Evolutionary conservation across 805 yeast genomes (phyloP).

Genomic region (Kodamaea lidongshanica): DNA sequence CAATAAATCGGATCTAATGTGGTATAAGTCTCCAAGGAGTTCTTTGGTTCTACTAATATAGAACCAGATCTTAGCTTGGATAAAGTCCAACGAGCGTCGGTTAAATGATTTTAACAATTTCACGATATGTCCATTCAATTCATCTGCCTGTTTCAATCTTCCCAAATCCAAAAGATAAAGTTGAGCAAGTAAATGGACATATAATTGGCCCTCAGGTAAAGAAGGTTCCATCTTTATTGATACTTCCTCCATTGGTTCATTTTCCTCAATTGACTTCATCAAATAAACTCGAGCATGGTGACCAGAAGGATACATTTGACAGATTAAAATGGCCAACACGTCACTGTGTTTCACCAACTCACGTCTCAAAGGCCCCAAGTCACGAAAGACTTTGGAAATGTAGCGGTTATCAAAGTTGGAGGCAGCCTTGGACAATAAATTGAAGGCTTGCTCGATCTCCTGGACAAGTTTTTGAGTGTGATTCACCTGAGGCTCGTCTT

Average conservation of each 20-base stretch:
- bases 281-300: conserved; percentile 40
- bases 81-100: conserved; percentile 76
- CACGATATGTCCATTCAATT: conserved; percentile 49
- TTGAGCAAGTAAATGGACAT: conserved; percentile 72
- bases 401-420: conserved; percentile 78
- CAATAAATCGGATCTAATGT: conserved; percentile 66
- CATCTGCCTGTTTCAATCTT: conserved; percentile 42
- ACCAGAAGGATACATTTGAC: conserved; percentile 47
- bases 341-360: conserved; percentile 43
- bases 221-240: conserved; percentile 25
- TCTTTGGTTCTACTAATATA: conserved; percentile 78
- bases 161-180: conserved; percentile 64
- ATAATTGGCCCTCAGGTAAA: conserved; percentile 75
- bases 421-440: conserved; percentile 55
- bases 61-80: conserved; percentile 91
- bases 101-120: conserved; percentile 58
- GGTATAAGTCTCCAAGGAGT: conserved; percentile 42
- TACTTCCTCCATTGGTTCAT: conserved; percentile 2
- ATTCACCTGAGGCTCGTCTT: conserved; percentile 4
- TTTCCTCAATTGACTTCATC: conserved; percentile 18
- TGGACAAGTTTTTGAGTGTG: conserved; percentile 17
- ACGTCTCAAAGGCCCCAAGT: conserved; percentile 68
- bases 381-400: conserved; percentile 79
- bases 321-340: conserved; percentile 51
- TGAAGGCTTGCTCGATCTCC: conserved; percentile 39